phyloP scores from a whole-genome alignment of 129 eudicot species.

The Arctium minus region DNA sequence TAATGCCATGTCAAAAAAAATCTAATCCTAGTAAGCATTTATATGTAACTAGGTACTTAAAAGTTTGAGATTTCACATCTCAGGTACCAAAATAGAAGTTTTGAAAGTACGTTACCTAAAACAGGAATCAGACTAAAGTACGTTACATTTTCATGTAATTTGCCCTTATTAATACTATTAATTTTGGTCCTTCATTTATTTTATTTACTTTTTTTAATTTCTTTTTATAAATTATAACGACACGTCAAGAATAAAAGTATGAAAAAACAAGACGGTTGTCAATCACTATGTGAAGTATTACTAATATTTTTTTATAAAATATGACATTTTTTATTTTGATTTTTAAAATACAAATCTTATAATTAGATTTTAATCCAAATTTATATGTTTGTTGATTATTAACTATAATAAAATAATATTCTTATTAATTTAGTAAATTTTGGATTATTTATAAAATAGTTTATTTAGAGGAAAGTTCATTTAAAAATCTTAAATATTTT shows the following conservation, averaged over 20 bases:
- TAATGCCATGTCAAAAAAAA: too few relatives aligned
- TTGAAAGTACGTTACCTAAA: too few relatives aligned
- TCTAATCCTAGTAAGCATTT: too few relatives aligned
- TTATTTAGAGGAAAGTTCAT: too few relatives aligned
- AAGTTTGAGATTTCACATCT: too few relatives aligned
- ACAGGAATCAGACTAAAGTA: too few relatives aligned
- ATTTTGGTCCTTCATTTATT: neutral
- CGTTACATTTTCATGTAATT: too few relatives aligned
- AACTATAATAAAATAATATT: neutral
- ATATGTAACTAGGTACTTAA: too few relatives aligned
- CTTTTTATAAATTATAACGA: neutral
- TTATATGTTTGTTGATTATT: neutral
- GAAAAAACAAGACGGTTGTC: neutral
- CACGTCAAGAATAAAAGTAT: neutral
- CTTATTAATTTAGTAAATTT: neutral
- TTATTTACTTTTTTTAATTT: neutral
- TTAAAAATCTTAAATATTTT: too few relatives aligned
- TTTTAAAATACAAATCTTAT: neutral
- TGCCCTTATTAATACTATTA: neutral
- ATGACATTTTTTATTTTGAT: neutral
- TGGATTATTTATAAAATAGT: neutral
- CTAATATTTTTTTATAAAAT: neutral
- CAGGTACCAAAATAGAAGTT: too few relatives aligned
- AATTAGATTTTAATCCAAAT: neutral
- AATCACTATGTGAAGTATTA: neutral